phyloP scores from a whole-genome alignment of 345 rosid genomes.

The Brassica rapa region DNA sequence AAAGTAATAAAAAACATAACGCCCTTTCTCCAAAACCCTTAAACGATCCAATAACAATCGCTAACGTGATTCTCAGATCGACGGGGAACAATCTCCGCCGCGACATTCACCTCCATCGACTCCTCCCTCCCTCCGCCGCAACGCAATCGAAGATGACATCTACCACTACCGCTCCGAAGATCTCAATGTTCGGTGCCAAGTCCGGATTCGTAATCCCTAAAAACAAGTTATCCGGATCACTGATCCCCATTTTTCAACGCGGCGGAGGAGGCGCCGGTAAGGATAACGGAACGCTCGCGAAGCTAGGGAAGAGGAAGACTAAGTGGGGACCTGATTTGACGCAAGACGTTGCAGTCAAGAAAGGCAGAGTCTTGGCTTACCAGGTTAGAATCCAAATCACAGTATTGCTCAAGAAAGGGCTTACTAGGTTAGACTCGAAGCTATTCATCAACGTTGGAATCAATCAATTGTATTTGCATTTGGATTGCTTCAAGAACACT shows the following conservation, averaged over 20 bases:
- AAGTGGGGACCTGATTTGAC: conserved; percentile 85
- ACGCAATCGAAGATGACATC: conserved; percentile 50
- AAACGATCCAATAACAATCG: neutral
- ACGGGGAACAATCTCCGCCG: conserved; percentile 3
- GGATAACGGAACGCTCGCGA: conserved; percentile 44
- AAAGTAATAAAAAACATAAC: neutral
- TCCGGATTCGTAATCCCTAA: conserved; percentile 92
- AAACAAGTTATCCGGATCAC: conserved; percentile 82
- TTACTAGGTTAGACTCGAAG: conserved; percentile 62
- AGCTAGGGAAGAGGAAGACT: conserved; percentile 66
- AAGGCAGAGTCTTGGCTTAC: conserved; percentile 68
- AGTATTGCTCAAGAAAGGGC: conserved; percentile 36
- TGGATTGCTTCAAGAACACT: neutral
- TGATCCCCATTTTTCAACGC: conserved; percentile 68
- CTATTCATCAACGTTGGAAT: neutral
- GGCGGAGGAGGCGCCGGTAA: conserved; percentile 46
- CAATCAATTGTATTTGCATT: neutral
- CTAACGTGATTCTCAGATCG: neutral
- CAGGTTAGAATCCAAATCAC: conserved; percentile 51
- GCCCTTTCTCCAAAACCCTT: conserved; percentile 4
- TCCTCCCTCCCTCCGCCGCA: neutral
- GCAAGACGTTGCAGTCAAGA: conserved; percentile 64
- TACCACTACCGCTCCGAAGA: conserved; percentile 47
- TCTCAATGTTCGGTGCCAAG: conserved; percentile 73
- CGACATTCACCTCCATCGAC: neutral